These are phyloP conservation scores for Fusarium fracticaudum DNA, from an alignment of 2,329 filamentous ascomycete species.

Conservation along the genomic window DNA sequence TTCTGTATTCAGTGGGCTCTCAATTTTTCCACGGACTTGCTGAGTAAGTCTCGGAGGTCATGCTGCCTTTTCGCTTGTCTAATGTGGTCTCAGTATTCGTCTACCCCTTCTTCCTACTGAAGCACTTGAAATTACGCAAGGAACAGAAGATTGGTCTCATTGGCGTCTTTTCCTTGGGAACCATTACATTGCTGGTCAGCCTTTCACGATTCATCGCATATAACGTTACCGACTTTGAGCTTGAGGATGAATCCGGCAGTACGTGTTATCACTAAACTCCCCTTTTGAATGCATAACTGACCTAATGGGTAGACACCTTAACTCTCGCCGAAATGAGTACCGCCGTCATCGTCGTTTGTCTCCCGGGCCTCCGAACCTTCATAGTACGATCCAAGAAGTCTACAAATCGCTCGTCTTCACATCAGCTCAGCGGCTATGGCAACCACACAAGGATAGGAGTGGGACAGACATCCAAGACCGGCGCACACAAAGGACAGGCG, in stretches of 20 bases:
- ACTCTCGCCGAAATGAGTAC: slow-evolving; percentile 12
- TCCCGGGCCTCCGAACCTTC: slow-evolving; percentile 8
- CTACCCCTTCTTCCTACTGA: slow-evolving; percentile 10
- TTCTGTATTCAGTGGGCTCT: slow-evolving; percentile 12
- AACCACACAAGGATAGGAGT: not conserved
- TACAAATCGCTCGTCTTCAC: not conserved
- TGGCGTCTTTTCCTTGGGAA: slow-evolving; percentile 11
- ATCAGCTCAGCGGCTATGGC: not conserved
- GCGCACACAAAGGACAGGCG: not conserved
- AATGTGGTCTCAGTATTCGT: not conserved
- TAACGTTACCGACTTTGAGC: slow-evolving; percentile 11
- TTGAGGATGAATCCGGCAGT: slow-evolving; percentile 13
- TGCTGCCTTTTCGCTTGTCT: not conserved
- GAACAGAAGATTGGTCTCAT: slow-evolving; percentile 10
- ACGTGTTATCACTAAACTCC: not conserved
- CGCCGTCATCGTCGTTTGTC: slow-evolving; percentile 8
- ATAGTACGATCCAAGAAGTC: slow-evolving; percentile 5
- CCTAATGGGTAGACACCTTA: not conserved
- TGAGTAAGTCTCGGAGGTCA: not conserved
- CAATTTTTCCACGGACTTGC: slow-evolving; percentile 9
- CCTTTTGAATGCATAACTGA: no score
- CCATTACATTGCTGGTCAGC: slow-evolving; percentile 1
- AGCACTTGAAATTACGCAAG: not conserved
- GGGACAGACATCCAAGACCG: not conserved
- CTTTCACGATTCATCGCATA: slow-evolving; percentile 14